Base-by-base conservation (phyloP, 2,329 filamentous ascomycete species). In the Colletotrichum liriopes region DNA sequence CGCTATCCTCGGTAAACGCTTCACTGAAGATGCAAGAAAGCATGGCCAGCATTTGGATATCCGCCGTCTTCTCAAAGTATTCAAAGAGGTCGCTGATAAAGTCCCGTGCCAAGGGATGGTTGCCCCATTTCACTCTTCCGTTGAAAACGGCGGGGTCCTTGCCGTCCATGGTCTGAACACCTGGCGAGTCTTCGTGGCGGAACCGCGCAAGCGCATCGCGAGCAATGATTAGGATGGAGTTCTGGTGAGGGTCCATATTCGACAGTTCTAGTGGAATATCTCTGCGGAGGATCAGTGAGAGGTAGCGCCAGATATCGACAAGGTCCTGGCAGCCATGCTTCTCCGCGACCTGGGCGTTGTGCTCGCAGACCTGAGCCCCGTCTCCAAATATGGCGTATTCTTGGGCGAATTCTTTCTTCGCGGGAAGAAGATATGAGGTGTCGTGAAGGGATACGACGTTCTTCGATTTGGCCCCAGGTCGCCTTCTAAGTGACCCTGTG, bases 321-420 rank as follows among this genome's bases (percentile, higher is more conserved):
- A 97, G 82, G 74, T 98, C 94, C 18, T 86, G 81, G 74, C 90
- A 89, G 5, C 92, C 93, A 75, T 93, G 88, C 74, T 90, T 91
- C 75, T 91, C 87, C 11, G 96, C 95, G 56, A 97, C 91, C 1
- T 84, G 83, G 11, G 95, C 94, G 80, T 99, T 99, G 77, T 97
- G 93, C 55, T 89, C 86, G 81, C 96, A 98, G 4, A 98, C 91
- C 47, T 93, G 89, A n/a, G 91, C 89, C 0, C 93, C 93, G 73
- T 95, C 91, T 4, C 95, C 95, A 79, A 96, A 95, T 18, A 98
- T 93, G 32, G 88, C 89, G 81, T 98, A 99, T 75, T 93, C 90
- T 69, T 90, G 85, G 2, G 95, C 96, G 73, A 98, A 88, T 66
- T 91, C 87, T 71, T 88, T 88, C 80, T 95, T 96, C 3, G 94